Evolutionary conservation across 2,329 filamentous ascomycete genomes (phyloP), one percentile per base, ranked within the genome.

Genomic region (Botrytis hyacinthi): DNA sequence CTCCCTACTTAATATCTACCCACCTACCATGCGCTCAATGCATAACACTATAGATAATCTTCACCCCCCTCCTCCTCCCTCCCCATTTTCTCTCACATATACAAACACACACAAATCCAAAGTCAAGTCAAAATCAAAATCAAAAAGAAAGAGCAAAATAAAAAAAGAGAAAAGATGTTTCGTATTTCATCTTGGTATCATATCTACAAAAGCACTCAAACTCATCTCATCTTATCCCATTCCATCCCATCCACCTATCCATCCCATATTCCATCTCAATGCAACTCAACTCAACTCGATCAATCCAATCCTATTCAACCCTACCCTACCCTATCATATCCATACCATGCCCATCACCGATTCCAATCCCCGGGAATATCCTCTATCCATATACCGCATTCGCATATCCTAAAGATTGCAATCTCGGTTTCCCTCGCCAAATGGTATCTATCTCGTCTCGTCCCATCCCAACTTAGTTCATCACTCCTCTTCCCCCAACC

Each of bases 171-270:
- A 70, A 71, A 63, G 57, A 48, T 63, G 44, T 63, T 32, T 63
- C n/a, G 18, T 66, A 57, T 67, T 71, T 57, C 46, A 66, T 72
- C 60, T 72, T 72, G 70, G 70, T 72, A 72, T 72, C 70, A 72
- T 72, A 72, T 72, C 44, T 67, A 72, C 70, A 72, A 66, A 65
- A 63, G 32, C 9, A 44, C 70, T 40, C 69, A 16, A 22, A 61
- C 32, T 37, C 46, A 66, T 66, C 46, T 51, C 63, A 66, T 22
- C n/a, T 59, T 37, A 26, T 42, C 16, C 4, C 12, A 29, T 42
- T 20, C 14, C 29, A 59, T 57, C 9, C 51, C 29, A 44, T 12
- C 22, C 46, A 51, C 12, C 26, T 4, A 29, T 18, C n/a, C 6
- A 18, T 54, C n/a, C n/a, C 51, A 29, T 35, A 60, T 70, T 20